phyloP scores from a whole-genome alignment of 2,329 filamentous ascomycete species.

The Leptographium flavum region DNA sequence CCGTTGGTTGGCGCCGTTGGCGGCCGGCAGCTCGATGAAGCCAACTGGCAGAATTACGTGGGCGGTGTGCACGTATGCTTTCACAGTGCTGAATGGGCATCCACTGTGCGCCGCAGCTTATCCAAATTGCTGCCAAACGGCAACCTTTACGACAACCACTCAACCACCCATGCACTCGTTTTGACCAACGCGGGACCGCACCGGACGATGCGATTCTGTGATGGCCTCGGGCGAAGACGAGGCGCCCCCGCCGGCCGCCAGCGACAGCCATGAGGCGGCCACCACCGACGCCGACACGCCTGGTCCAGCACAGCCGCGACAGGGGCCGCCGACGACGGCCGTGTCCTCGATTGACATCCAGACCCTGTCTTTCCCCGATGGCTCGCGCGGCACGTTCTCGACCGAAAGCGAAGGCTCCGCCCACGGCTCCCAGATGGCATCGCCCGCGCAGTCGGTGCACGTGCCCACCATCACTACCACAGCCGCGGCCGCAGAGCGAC shows the following conservation, averaged over 20 bases:
- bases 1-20: too few species aligned
- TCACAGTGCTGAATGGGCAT: too few species aligned
- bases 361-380: slow-evolving; percentile 59
- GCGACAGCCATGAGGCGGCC: background rate
- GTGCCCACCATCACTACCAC: background rate
- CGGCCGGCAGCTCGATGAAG: background rate
- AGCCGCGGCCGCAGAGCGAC: background rate
- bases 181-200: background rate
- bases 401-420: slow-evolving; percentile 19
- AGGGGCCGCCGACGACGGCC: slow-evolving; percentile 67
- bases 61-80: background rate
- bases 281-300: slow-evolving; percentile 32
- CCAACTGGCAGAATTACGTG: slow-evolving; percentile 4
- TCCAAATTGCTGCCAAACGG: too few species aligned
- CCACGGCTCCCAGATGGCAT: slow-evolving; percentile 16
- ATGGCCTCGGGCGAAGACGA: slow-evolving; percentile 4
- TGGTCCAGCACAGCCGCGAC: slow-evolving; percentile 16
- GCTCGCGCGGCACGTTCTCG: slow-evolving; percentile 49
- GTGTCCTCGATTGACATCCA: slow-evolving; percentile 70
- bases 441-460: background rate
- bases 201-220: slow-evolving; percentile 1
- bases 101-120: too few species aligned
- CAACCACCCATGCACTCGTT: too few species aligned
- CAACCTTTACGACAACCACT: too few species aligned
- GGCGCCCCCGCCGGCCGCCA: background rate